These are phyloP conservation scores for Nicotiana obtusifolia DNA, from an alignment of 257 asterid genomes.

Conservation along the genomic window DNA sequence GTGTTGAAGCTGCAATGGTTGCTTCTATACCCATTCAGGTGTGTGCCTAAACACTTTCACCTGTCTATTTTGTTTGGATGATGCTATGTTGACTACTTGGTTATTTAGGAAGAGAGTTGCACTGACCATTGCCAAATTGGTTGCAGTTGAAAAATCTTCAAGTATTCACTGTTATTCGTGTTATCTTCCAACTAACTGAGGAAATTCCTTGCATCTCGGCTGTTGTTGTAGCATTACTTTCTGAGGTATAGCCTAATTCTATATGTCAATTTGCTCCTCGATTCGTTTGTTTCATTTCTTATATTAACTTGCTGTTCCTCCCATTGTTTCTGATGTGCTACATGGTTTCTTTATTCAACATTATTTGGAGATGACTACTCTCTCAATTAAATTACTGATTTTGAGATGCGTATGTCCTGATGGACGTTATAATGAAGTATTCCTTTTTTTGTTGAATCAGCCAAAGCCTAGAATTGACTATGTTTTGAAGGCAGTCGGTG, in stretches of 20 bases:
- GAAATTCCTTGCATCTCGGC: slow-evolving; percentile 99
- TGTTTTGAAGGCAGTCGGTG: slow-evolving; percentile 91
- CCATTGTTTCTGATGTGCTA: not conserved
- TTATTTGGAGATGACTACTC: not conserved
- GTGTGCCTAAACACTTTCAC: slow-evolving; percentile 14
- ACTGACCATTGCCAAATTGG: slow-evolving; percentile 15
- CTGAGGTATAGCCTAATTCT: slow-evolving; percentile 54
- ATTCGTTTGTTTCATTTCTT: not conserved
- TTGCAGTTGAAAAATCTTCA: slow-evolving; percentile 96
- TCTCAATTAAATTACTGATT: not conserved
- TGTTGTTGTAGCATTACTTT: slow-evolving; percentile 95
- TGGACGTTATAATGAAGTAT: not conserved
- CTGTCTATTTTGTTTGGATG: not conserved
- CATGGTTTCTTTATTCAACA: not conserved
- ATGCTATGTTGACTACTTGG: not conserved
- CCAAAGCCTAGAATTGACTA: slow-evolving; percentile 95
- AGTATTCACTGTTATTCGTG: slow-evolving; percentile 92
- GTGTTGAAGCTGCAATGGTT: slow-evolving; percentile 92
- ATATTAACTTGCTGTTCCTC: not conserved
- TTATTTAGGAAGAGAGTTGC: not conserved
- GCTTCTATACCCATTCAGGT: slow-evolving; percentile 99
- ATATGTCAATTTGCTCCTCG: not conserved
- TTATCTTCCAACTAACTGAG: slow-evolving; percentile 89
- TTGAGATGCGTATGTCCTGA: not conserved
- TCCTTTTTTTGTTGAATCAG: slow-evolving; percentile 38